These are phyloP conservation scores for Pichia heedii DNA, from an alignment of 805 yeast species.

Conservation along the genomic window DNA sequence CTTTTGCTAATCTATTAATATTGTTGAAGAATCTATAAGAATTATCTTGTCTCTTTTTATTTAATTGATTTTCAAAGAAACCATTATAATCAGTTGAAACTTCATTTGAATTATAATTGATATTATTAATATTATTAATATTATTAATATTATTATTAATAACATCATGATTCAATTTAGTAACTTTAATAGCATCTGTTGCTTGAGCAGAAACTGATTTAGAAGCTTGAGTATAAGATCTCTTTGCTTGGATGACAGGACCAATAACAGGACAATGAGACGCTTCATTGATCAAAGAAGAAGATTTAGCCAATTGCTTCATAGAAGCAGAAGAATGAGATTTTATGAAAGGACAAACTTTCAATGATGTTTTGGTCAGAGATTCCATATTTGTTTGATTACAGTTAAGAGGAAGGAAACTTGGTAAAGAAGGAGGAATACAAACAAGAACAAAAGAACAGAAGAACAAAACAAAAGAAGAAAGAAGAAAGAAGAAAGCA, in stretches of 20 bases:
- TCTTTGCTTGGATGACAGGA: conserved; percentile 47
- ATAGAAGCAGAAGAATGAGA: conserved; percentile 50
- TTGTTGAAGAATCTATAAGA: conserved; percentile 95
- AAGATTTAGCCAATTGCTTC: conserved; percentile 41
- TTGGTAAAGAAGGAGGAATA: background rate
- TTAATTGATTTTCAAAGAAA: conserved; percentile 55
- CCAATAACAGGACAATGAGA: conserved; percentile 86
- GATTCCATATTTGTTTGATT: conserved; percentile 53
- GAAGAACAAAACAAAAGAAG: background rate
- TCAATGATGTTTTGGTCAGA: conserved; percentile 64
- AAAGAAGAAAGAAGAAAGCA: background rate
- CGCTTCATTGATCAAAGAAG: conserved; percentile 49
- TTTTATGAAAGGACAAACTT: conserved; percentile 74
- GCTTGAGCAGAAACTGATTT: conserved; percentile 38
- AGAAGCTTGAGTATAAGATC: conserved; percentile 40
- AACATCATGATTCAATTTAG: conserved; percentile 22
- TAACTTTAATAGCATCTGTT: conserved; percentile 27
- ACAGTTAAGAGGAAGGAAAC: background rate
- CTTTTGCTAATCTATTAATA: conserved; percentile 89
- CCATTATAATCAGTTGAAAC: conserved; percentile 62
- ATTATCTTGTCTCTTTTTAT: conserved; percentile 73
- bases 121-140: conserved; percentile 20
- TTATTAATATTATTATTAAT: conserved; percentile 24
- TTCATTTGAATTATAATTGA: conserved; percentile 36
- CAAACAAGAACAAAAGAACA: background rate